Conservation (phyloP, 352 stramenopile genomes). For the Pythium aristosporum region DNA sequence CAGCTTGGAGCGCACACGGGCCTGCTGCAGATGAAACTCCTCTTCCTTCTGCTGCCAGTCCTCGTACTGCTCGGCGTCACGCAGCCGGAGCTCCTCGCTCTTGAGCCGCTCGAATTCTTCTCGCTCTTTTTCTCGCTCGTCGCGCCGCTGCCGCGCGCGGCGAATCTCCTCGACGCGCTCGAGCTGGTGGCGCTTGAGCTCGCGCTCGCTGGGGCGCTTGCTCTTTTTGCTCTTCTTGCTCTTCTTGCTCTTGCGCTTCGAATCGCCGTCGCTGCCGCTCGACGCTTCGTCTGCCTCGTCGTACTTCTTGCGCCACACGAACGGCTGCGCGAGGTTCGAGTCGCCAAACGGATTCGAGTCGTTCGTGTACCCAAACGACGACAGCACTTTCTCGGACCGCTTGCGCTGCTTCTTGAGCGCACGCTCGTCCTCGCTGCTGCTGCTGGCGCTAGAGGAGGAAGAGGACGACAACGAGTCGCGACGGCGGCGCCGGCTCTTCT, state of each 20-base stretch:
- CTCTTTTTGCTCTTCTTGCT: constrained; percentile 27
- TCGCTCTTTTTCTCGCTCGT: constrained; percentile 87
- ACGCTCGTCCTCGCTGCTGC: constrained; percentile 40
- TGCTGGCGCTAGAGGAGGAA: constrained; percentile 11
- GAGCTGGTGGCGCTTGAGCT: constrained; percentile 71
- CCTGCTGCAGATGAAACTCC: constrained; percentile 95
- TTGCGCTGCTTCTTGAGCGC: constrained; percentile 58
- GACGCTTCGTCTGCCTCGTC: constrained; percentile 31
- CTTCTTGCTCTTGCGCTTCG: constrained; percentile 10
- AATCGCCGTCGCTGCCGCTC: constrained; percentile 12
- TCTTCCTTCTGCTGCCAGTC: constrained; percentile 99
- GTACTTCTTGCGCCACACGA: constrained; percentile 98
- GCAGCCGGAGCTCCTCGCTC: constrained; percentile 94
- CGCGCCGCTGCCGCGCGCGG: constrained; percentile 90
- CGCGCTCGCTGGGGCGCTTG: constrained; percentile 38
- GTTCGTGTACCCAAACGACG: constrained; percentile 95
- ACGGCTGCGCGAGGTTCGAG: constrained; percentile 95
- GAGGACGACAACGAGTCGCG: constrained; percentile 7
- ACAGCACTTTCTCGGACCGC: constrained; percentile 73
- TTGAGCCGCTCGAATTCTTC: constrained; percentile 96
- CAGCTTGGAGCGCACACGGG: constrained; percentile 89
- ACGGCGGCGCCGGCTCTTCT: constrained; percentile 19
- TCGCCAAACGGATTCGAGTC: constrained; percentile 99
- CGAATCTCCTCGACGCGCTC: constrained; percentile 95
- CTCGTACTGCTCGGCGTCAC: constrained; percentile 96